Base-by-base conservation (phyloP, 352 stramenopile species). In the Globisporangium megalacanthum region DNA sequence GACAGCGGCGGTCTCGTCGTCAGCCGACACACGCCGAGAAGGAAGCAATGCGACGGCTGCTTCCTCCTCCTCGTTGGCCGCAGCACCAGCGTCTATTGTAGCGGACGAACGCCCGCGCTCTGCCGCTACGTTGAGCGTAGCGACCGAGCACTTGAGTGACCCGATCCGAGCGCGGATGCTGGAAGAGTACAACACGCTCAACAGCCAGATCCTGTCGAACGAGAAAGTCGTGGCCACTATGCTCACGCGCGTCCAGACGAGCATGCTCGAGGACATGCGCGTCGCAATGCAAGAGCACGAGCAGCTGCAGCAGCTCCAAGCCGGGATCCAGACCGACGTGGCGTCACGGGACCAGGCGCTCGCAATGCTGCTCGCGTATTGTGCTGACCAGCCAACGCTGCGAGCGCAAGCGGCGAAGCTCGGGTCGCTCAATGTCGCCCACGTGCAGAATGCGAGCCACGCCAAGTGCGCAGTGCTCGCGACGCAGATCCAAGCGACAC, bases 141-240 rank as follows among this genome's bases (percentile, higher is more conserved):
- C 42, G 6, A 47, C 42, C 6, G 42, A 47, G 42, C 42, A 17
- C 7, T 22, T 10, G 25, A 17, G 7, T 9, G 62, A 73, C 52
- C 39, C 54, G 14, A 57, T 65, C 54, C 47, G 47, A 35, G 19
- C n/a, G 9, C 33, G 33, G 8, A 52, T 75, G 42, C 50, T 53
- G 19, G 58, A 68, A 20, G 52, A 62, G 13, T 79, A 79, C 60
- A 68, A 62, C 25, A 50, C 70, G 47, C 57, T 74, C 39, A 78
- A 79, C 46, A 57, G 77, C 25, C 57, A 73, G 53, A 73, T 69
- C 42, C 58, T 72, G 49, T 58, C 77, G 37, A 80, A 83, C 55
- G 66, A 83, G 57, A 66, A 52, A 19, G 67, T 61, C 0, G 51
- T 81, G 37, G 63, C 68, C 39, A 60, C 70, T 45, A 59, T 56